Base-by-base conservation (phyloP, 371 early-diverging fungal genomes). In the Phascolomyces articulosus region DNA sequence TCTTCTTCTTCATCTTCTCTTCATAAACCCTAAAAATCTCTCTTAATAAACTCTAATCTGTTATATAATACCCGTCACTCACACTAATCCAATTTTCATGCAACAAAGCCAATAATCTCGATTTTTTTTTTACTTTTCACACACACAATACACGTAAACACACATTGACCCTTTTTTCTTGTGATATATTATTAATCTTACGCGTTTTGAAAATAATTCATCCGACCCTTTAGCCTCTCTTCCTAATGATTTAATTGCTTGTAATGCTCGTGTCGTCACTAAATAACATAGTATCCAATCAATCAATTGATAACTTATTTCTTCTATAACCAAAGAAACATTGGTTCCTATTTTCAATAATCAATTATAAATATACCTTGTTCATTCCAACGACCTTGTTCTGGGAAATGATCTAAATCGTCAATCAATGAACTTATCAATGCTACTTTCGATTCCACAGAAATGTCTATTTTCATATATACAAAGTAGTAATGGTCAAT, bases 221-320 rank as follows among this genome's bases (percentile, higher is more conserved):
- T 65, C 54, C 8, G 63, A 54, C 2, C 55, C 63, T n/a, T 53
- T 55, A 16, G 29, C 24, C 11, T 62, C 63, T 21, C 63, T 20
- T 34, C 63, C 63, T 29, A 62, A 27, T 24, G 31, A 38, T 23
- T 62, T 62, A 6, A 62, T n/a, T 40, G 44, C 23, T 23, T 55
- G 40, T 24, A 62, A 16, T 11, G 63, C 63, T 51, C 55, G 63
- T 26, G 63, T 62, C 18, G 63, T 62, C 10, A 55, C 63, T 62
- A n/a, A n/a, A 44, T 44, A 16, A 18, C 4, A 18, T 44, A 16
- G 1, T 15, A 31, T 21, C 6, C n/a, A 34, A 55, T 55, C 9
- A 34, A 34, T 34, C 6, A 34, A 34, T 31, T 34, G 34, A 34
- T 34, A 11, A 9, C 34, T 34, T 11, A 9, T 11, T 44, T 44